Conservation (phyloP, 1,284 basidiomycete species). For the Irpex sp. region DNA sequence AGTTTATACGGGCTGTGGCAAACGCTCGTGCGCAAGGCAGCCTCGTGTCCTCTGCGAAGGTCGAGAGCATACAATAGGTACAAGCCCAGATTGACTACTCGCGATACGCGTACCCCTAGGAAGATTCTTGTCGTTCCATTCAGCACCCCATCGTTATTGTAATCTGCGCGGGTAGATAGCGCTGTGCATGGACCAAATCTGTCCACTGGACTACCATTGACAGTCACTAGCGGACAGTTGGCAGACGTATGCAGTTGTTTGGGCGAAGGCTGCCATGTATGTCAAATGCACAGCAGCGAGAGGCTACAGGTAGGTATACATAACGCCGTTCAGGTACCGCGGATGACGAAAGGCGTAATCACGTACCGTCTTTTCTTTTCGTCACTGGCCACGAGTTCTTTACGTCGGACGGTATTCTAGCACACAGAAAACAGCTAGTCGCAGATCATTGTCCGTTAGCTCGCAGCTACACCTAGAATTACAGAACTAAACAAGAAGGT, state of each 20-base stretch:
- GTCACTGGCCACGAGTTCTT: too few relatives aligned
- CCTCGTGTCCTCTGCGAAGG: neutral
- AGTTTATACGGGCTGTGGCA: too few relatives aligned
- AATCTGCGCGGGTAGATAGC: constrained; percentile 1
- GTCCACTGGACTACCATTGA: neutral
- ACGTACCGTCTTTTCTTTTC: too few relatives aligned
- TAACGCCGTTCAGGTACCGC: too few relatives aligned
- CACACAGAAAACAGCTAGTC: neutral
- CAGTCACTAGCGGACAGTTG: too few relatives aligned
- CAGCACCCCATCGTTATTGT: constrained; percentile 8
- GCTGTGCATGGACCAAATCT: neutral
- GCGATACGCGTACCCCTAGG: constrained; percentile 4
- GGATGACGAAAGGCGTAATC: too few relatives aligned
- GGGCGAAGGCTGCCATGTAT: too few relatives aligned
- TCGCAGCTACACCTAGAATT: neutral
- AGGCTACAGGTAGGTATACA: too few relatives aligned
- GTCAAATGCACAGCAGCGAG: too few relatives aligned
- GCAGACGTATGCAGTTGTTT: too few relatives aligned
- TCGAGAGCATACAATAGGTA: neutral
- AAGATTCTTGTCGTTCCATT: neutral
- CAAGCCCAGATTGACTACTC: constrained; percentile 7
- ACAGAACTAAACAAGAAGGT: neutral
- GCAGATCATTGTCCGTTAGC: neutral
- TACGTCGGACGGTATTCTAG: too few relatives aligned
- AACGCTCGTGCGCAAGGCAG: neutral